Percentiles rank a stretch among this genome's conserved stretches.
Evolutionary conservation across 306 rosid species (phyloP).

Genomic region (Bauhinia variegata): DNA sequence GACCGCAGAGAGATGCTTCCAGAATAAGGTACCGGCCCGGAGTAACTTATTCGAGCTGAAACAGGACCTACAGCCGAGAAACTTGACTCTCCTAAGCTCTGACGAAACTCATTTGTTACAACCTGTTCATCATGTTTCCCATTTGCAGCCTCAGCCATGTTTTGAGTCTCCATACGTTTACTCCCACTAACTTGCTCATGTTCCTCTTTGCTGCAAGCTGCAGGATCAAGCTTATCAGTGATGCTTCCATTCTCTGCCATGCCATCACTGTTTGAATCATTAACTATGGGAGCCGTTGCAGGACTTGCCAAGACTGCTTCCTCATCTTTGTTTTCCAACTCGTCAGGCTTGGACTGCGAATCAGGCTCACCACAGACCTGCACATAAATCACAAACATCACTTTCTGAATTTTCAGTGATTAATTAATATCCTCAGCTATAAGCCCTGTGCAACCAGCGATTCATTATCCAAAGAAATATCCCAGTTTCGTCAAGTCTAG

Average conservation of each 20-base stretch:
- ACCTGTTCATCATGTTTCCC: slow-evolving; percentile 26
- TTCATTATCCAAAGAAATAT: slow-evolving; percentile 2
- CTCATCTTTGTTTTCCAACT: slow-evolving; percentile 17
- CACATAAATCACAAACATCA: slow-evolving; percentile 35
- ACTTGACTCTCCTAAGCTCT: slow-evolving; percentile 51
- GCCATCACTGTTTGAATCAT: slow-evolving; percentile 41
- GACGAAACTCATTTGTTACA: slow-evolving; percentile 40
- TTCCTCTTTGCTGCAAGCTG: slow-evolving; percentile 42
- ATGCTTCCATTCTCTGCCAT: slow-evolving; percentile 44
- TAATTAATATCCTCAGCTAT: background rate
- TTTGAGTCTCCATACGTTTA: slow-evolving; percentile 37
- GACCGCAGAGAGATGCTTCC: slow-evolving; percentile 92
- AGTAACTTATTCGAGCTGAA: slow-evolving; percentile 52
- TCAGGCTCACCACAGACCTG: slow-evolving; percentile 48
- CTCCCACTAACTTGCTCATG: slow-evolving; percentile 28
- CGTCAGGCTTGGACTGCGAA: slow-evolving; percentile 29
- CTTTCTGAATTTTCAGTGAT: slow-evolving; percentile 11
- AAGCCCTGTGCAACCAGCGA: background rate
- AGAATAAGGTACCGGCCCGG: slow-evolving; percentile 71
- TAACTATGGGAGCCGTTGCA: slow-evolving; percentile 20
- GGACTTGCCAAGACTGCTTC: slow-evolving; percentile 32
- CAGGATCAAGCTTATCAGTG: slow-evolving; percentile 33
- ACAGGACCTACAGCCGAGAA: slow-evolving; percentile 58
- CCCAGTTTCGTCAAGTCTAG: slow-evolving; percentile 20
- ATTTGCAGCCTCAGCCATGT: slow-evolving; percentile 13